phyloP scores from a whole-genome alignment of 495 filamentous ascomycete genomes.

The Chaetomium fimeti region DNA sequence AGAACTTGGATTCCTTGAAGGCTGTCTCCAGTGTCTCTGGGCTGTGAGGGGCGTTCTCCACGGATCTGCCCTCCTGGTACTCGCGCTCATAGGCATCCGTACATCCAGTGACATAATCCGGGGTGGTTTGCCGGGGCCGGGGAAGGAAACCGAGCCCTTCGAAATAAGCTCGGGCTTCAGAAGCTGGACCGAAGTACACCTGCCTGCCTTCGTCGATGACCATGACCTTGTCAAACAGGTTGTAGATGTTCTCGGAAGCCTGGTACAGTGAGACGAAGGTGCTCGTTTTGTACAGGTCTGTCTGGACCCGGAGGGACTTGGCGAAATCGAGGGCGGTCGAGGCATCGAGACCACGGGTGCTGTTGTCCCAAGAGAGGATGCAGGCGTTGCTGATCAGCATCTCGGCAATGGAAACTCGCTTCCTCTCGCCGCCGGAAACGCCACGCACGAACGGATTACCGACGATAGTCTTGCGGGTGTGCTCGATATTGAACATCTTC shows the following conservation, averaged over 20 bases:
- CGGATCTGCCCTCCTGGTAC: conserved; percentile 62
- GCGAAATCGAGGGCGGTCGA: conserved; percentile 72
- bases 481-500: conserved; percentile 85
- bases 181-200: conserved; percentile 74
- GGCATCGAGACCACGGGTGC: conserved; percentile 78
- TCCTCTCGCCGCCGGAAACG: conserved; percentile 82
- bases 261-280: conserved; percentile 84
- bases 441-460: conserved; percentile 79
- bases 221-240: conserved; percentile 82
- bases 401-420: conserved; percentile 71
- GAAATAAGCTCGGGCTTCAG: conserved; percentile 73
- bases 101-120: conserved; percentile 81
- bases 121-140: conserved; percentile 78
- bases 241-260: conserved; percentile 80
- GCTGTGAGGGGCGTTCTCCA: conserved; percentile 62
- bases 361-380: conserved; percentile 80
- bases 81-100: conserved; percentile 82
- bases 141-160: conserved; percentile 76
- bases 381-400: conserved; percentile 71
- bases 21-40: conserved; percentile 64
- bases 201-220: conserved; percentile 76
- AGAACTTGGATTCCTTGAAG: conserved; percentile 63
- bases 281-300: conserved; percentile 73
- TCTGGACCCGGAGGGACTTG: conserved; percentile 73
- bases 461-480: conserved; percentile 76